Evolutionary conservation across 179 eudicot species (phyloP), one percentile per base, ranked within the genome.

Genomic region (Vitellaria paradoxa): DNA sequence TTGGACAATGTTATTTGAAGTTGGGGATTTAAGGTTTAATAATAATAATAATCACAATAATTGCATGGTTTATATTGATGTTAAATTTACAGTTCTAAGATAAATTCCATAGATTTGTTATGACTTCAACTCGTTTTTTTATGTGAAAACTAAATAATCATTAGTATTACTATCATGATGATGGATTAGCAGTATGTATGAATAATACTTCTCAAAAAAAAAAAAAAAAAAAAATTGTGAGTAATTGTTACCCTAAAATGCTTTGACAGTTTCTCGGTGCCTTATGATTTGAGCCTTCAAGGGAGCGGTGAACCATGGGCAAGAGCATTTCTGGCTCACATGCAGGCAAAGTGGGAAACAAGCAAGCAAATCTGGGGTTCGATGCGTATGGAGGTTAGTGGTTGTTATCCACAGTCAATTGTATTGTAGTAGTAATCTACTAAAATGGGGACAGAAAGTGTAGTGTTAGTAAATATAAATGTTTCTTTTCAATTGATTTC

Each of bases 251-350:
- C 37, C 37, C 37, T 42, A n/a, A 47, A 1, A 66, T 76, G 78
- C 56, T 73, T 80, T 53, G 64, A 59, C 95, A 95, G 99, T 82
- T 95, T 91, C 82, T 85, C 98, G 23, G 99, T 93, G 77, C 99
- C 99, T 47, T 91, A 76, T 70, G 97, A 93, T 4, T 78, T 95
- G 89, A 95, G 98, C 88, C 67, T 82, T 81, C 91, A 85, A 53
- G 97, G 97, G 68, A 71, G 82, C 50, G 75, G 85, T 11, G 98
- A 95, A 83, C 84, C 92, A 70, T 95, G 99, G 99, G 97, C 97
- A 21, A 77, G 85, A 81, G 83, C 82, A 12, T 95, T 91, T 81
- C 77, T 87, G 87, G 78, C 72, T 63, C 78, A 74, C 46, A 78
- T 90, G 80, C 82, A 80, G 79, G 88, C 81, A n/a, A 89, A 80